Base-by-base conservation (phyloP, 2,329 filamentous ascomycete genomes). In the Zarea fungicola region DNA sequence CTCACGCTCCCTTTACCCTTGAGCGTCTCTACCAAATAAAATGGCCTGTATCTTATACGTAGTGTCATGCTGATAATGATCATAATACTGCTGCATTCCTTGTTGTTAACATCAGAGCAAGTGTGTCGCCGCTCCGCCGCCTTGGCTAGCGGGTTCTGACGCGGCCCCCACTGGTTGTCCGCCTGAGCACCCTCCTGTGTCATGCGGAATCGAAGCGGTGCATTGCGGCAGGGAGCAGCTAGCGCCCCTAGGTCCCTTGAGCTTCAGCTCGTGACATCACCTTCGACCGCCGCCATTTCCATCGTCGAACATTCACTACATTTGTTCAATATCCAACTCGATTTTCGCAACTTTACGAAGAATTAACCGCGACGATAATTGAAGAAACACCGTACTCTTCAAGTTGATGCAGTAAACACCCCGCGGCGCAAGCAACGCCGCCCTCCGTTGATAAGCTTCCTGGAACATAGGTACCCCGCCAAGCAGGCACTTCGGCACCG, bases 241-340 rank as follows among this genome's bases (percentile, higher is more conserved):
- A 41, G 44, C 44, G 44, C 40, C 44, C 35, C 21, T 28, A 39
- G 35, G 14, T 40, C 26, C 26, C 28, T 40, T 32, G 26, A 34
- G 44, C 44, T 34, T 32, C 36, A 34, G 44, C 44, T 34, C 44
- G 36, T 48, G 44, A 48, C 44, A 41, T 28, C 26, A 25, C 28
- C 6, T 6, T 7, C 26, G 26, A 7, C 26, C 26, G 7, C 13
- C 26, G 7, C 13, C 2, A 5, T 35, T 28, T 10, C 21, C 36
- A 21, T 39, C 21, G 6, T 10, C n/a, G n/a, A 21, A 5, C 9
- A 31, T 3, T 18, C 21, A n/a, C 26, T 11, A 9, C 14, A 8
- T 11, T 5, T 26, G 31, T 26, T 36, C 43, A 47, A 18, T 32
- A 13, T 18, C 5, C 19, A n/a, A 14, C 28, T 10, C 4, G 19